Conservation (phyloP, 2,329 filamentous ascomycete species). For the Diaporthe citriasiana region DNA sequence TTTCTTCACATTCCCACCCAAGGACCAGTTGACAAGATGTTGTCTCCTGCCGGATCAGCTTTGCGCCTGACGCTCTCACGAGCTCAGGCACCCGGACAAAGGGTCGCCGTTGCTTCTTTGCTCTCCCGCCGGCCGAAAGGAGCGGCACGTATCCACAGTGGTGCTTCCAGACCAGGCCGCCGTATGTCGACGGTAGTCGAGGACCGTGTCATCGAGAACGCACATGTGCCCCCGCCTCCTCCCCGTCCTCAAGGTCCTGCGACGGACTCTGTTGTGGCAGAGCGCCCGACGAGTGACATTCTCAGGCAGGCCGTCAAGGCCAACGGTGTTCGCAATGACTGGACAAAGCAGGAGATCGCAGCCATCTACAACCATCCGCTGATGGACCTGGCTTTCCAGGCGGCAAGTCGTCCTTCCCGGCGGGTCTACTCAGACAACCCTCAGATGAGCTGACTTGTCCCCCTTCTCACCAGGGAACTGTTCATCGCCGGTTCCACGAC, state of each 20-base stretch:
- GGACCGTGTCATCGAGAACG: constrained; percentile 10
- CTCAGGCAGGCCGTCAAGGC: constrained; percentile 70
- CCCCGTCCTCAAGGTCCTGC: constrained; percentile 8
- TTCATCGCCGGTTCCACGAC: constrained; percentile 89
- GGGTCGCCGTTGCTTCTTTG: constrained; percentile 14
- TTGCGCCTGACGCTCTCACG: constrained; percentile 15
- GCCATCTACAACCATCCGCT: constrained; percentile 86
- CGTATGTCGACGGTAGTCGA: constrained; percentile 27
- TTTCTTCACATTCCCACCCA: neutral
- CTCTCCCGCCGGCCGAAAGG: constrained; percentile 14
- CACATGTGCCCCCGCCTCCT: constrained; percentile 25
- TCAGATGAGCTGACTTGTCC: constrained; percentile 38
- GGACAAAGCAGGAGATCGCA: constrained; percentile 85
- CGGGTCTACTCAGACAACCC: neutral
- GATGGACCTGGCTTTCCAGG: constrained; percentile 82
- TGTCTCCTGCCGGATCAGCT: constrained; percentile 15
- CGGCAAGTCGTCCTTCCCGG: constrained; percentile 72
- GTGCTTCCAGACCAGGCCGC: neutral
- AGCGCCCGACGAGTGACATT: constrained; percentile 46
- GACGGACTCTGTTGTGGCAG: neutral
- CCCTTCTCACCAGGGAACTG: constrained; percentile 70
- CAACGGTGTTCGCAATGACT: constrained; percentile 75
- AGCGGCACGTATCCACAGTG: constrained; percentile 18
- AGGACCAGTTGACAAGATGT: constrained; percentile 22
- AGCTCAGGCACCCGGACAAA: constrained; percentile 5